Conservation (phyloP, 2,329 filamentous ascomycete species). For the Diaporthe sp. region DNA sequence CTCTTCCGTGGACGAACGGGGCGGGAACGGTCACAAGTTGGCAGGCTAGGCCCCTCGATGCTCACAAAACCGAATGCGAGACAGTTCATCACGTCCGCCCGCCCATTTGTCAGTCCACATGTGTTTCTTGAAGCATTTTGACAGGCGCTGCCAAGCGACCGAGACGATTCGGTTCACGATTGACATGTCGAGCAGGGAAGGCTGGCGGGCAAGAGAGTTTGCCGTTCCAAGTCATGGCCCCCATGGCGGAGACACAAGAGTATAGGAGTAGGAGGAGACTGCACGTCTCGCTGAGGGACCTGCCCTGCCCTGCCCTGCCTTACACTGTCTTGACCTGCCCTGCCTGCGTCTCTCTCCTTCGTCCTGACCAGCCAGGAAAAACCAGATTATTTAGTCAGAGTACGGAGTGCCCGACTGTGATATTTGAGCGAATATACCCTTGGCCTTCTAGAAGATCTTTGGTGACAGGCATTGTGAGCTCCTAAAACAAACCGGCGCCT, state of each 20-base stretch:
- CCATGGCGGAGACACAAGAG: neutral
- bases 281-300: neutral
- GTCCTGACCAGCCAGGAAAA: neutral
- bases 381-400: neutral
- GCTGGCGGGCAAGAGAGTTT: slow-evolving; percentile 13
- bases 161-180: slow-evolving; percentile 20
- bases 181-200: slow-evolving; percentile 1
- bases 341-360: neutral
- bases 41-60: neutral
- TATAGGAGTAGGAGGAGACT: neutral
- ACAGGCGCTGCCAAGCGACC: slow-evolving; percentile 14
- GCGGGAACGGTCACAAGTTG: neutral
- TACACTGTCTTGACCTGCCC: neutral
- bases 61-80: neutral
- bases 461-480: slow-evolving; percentile 16
- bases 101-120: neutral
- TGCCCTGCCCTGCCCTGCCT: neutral
- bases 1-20: neutral
- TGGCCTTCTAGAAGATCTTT: slow-evolving; percentile 24
- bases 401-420: slow-evolving; percentile 23
- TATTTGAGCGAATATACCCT: slow-evolving; percentile 8
- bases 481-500: slow-evolving; percentile 15
- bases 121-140: slow-evolving; percentile 5
- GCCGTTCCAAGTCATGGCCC: neutral
- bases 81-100: neutral